Percentiles rank a stretch among this genome's conserved stretches.
Evolutionary conservation across 2,329 filamentous ascomycete genomes (phyloP).

Genomic region (Calonectria pseudoturangicola): DNA sequence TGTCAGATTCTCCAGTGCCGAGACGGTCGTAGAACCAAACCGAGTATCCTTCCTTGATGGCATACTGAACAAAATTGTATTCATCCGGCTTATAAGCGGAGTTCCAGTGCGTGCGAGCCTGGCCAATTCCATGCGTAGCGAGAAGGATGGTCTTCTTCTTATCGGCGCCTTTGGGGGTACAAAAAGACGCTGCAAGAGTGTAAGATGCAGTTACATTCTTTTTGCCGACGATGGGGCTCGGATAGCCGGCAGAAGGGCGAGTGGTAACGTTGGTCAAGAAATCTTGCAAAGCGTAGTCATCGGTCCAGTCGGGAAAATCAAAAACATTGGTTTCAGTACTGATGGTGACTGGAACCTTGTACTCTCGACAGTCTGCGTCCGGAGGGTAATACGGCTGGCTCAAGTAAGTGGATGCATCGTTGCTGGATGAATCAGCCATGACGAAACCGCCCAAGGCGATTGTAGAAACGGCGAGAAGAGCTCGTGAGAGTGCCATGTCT

Average conservation of each 20-base stretch:
- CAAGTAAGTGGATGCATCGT: background rate
- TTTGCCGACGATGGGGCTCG: constrained; percentile 38
- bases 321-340: constrained; percentile 38
- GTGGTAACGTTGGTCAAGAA: constrained; percentile 42
- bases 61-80: constrained; percentile 47
- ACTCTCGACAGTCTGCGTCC: constrained; percentile 42
- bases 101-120: constrained; percentile 46
- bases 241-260: constrained; percentile 38
- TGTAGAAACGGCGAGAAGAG: background rate
- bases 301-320: constrained; percentile 42
- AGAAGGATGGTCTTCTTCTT: constrained; percentile 42
- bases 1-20: constrained; percentile 42
- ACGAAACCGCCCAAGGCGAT: background rate
- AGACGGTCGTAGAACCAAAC: constrained; percentile 48
- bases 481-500: background rate
- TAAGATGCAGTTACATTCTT: constrained; percentile 41
- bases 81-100: constrained; percentile 42
- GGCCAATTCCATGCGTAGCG: constrained; percentile 45
- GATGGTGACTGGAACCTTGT: constrained; percentile 45
- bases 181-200: constrained; percentile 44
- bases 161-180: constrained; percentile 33
- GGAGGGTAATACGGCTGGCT: constrained; percentile 46
- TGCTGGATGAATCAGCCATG: background rate
- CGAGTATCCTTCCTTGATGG: constrained; percentile 42
- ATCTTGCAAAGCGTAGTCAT: constrained; percentile 44